Evolutionary conservation across 1,284 basidiomycete species (phyloP), one percentile per base, ranked within the genome.

Genomic region (Limonomyces culmigenus): DNA sequence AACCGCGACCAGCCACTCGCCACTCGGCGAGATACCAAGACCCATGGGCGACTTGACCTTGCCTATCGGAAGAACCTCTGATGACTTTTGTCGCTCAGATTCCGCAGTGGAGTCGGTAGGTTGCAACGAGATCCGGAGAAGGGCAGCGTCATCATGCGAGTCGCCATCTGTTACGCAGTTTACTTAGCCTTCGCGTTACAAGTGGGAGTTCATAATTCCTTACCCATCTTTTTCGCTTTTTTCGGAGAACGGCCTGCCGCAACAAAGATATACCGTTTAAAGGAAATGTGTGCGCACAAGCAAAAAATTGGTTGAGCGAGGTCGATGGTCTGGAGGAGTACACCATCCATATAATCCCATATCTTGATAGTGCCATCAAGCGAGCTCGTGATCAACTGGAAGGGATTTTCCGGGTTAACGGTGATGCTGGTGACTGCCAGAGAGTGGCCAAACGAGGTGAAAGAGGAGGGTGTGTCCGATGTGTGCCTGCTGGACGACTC

Each of bases 301-400:
- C 74, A 69, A 38, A 74, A 67, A 43, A 95, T 77, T 4, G 86
- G 73, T 40, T 79, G 70, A 30, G 65, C 67, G 31, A 85, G 49
- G 40, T 70, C 62, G 39, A 92, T 68, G 1, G 76, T 81, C 43
- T 78, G 74, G 38, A 96, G 61, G 12, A 95, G 59, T 3, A 68
- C 63, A 1, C 79, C 91, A 43, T 96, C 91, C 36, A 93, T 61
- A 53, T 85, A 93, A 58, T 97, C 89, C 93, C 93, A 97, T 10
- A 93, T 61, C 52, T 86, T 76, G 44, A 97, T 57, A 18, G 67
- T 70, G 10, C 92, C 93, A 47, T 92, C 84, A 37, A 79, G 53
- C 2, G 87, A 87, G 20, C 76, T 76, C 6, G 88, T 89, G 45
- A 96, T 72, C 39, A 97, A 60, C 53, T 97, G 93, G 41, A 91